These are phyloP conservation scores for Laguncularia racemosa DNA, from an alignment of 345 rosid species.

Conservation along the genomic window DNA sequence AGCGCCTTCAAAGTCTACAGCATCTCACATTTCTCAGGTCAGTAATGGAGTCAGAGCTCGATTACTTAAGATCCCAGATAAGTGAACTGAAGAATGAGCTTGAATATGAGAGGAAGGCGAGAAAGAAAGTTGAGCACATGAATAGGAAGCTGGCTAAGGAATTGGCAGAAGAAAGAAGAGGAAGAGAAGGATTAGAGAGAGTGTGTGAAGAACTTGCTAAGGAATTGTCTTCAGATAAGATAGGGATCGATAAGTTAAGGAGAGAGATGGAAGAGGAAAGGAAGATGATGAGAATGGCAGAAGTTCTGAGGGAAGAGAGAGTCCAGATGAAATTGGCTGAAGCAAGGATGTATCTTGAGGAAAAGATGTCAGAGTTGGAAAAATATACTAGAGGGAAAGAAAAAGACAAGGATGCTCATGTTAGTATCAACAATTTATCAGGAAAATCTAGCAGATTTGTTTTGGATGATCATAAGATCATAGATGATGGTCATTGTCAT, in stretches of 20 bases:
- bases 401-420: constrained; percentile 1
- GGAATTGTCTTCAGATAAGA: constrained; percentile 37
- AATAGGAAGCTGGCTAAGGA: constrained; percentile 64
- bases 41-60: constrained; percentile 45
- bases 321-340: constrained; percentile 88
- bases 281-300: constrained; percentile 67
- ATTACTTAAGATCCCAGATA: constrained; percentile 40
- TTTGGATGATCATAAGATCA: too few relatives aligned
- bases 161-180: constrained; percentile 47
- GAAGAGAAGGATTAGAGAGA: constrained; percentile 56
- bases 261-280: constrained; percentile 70
- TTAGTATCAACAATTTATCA: neutral
- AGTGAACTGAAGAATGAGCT: constrained; percentile 69
- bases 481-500: too few relatives aligned
- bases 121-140: constrained; percentile 50
- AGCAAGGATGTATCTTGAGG: constrained; percentile 64
- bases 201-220: constrained; percentile 52
- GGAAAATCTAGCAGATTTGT: constrained; percentile 13
- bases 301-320: constrained; percentile 75
- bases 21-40: constrained; percentile 52
- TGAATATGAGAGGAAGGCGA: constrained; percentile 50
- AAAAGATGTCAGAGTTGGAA: constrained; percentile 51
- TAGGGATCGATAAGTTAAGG: constrained; percentile 48
- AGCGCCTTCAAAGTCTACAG: constrained; percentile 11
- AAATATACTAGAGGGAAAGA: neutral